Evolutionary conservation across 192 early-diverging fungal species (phyloP), one percentile per base, ranked within the genome.

Genomic region (Coemansia sp.): DNA sequence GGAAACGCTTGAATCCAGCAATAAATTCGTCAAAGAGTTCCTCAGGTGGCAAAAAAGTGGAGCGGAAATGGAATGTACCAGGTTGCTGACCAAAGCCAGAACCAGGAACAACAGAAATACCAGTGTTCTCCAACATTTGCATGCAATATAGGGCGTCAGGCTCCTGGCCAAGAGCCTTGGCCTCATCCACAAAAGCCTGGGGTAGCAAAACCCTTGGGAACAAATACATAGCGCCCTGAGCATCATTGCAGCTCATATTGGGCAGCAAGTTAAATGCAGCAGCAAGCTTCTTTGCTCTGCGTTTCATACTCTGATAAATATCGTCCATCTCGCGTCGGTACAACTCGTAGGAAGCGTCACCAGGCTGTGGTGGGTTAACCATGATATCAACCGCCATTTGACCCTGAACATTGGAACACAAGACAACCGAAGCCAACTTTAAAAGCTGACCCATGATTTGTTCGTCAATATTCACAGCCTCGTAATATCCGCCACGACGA

Each of bases 141-240:
- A 98, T 75, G 79, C 91, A 93, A 83, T 98, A 98, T 54, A 91
- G 82, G 54, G 85, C 89, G 76, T 98, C 97, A 14, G 95, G 91
- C 76, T 88, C 74, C 80, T 88, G 86, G 29, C 90, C 88, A 27
- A 71, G 75, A n/a, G 72, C 76, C 39, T 85, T 74, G 50, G 95
- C 95, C 53, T 88, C 92, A 36, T 85, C 87, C 23, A 96, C 80
- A 46, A 94, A 93, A 61, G 86, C 88, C 57, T 76, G 57, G 21
- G 95, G 91, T 8, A 97, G 72, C 50, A 67, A 65, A 59, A 98
- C 87, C 29, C 71, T 82, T 17, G 97, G 97, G 87, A 97, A 97
- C 59, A 95, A 84, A 81, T 99, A 99, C 95, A 99, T 95, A 58
- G 97, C 91, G 56, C 97, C 97, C 72, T 93, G 86, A 1, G 96